Evolutionary conservation across 352 stramenopile species (phyloP).

Genomic region (Thalassiosira exigua): DNA sequence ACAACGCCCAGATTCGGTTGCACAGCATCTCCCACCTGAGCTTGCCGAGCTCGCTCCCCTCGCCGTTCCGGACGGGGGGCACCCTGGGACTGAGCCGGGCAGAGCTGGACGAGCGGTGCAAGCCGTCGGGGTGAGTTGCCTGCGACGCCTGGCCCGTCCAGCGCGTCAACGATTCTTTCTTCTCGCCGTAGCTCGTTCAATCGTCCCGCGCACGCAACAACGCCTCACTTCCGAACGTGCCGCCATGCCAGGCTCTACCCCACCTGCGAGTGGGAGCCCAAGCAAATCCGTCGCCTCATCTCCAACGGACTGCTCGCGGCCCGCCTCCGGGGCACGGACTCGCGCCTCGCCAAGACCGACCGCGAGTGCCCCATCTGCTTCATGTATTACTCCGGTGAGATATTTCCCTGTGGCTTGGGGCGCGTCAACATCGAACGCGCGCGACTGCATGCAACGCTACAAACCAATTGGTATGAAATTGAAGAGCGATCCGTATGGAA

Average conservation of each 20-base stretch:
- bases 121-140: conserved; percentile 71
- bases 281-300: conserved; percentile 76
- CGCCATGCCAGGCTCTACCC: conserved; percentile 74
- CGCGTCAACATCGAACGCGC: too few species aligned
- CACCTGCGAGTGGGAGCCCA: conserved; percentile 76
- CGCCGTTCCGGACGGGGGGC: conserved; percentile 37
- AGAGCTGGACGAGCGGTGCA: conserved; percentile 71
- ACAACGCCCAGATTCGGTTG: neutral
- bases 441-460: too few species aligned
- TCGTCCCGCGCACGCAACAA: too few species aligned
- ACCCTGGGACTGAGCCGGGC: conserved; percentile 58
- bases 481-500: too few species aligned
- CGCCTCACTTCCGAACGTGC: too few species aligned
- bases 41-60: conserved; percentile 2
- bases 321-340: conserved; percentile 69
- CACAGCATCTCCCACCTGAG: neutral
- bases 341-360: conserved; percentile 44
- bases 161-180: too few species aligned
- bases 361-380: conserved; percentile 87
- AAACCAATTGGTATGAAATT: too few species aligned
- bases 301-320: conserved; percentile 71
- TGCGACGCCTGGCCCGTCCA: conserved; percentile 66
- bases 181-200: too few species aligned
- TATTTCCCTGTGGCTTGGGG: too few species aligned
- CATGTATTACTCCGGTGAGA: conserved; percentile 81